A percentile compares a stretch with the other conserved stretches of the same genome.
Conservation (phyloP, 306 rosid species). For the Casuarina equisetifolia region DNA sequence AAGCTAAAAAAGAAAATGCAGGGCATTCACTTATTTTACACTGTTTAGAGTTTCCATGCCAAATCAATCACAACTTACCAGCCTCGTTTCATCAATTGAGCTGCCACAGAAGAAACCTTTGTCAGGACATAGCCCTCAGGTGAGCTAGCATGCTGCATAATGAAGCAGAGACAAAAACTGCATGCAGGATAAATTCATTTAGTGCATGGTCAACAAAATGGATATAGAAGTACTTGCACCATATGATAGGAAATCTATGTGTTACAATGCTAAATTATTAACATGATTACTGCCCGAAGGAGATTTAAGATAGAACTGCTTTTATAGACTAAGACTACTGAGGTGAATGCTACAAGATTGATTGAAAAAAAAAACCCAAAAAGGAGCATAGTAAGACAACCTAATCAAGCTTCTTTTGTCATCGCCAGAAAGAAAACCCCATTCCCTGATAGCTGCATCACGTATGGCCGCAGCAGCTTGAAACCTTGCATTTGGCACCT, state of each 20-base stretch:
- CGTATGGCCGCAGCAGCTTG: constrained; percentile 90
- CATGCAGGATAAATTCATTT: constrained; percentile 34
- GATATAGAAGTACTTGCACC: constrained; percentile 8
- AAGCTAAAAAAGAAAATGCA: background rate
- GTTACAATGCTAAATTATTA: background rate
- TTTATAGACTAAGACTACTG: background rate
- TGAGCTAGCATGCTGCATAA: constrained; percentile 82
- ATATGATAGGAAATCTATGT: constrained; percentile 3
- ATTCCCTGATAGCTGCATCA: constrained; percentile 95
- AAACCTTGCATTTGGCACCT: constrained; percentile 78
- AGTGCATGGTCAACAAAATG: constrained; percentile 27
- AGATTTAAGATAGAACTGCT: background rate
- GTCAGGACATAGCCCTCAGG: constrained; percentile 77
- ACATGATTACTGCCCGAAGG: background rate
- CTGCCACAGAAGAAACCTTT: constrained; percentile 91
- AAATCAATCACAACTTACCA: constrained; percentile 55
- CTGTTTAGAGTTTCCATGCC: background rate
- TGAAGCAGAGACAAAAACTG: constrained; percentile 84
- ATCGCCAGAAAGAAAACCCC: constrained; percentile 73
- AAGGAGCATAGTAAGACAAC: constrained; percentile 31
- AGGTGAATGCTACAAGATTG: background rate
- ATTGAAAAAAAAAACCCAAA: background rate
- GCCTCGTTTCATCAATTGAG: constrained; percentile 95
- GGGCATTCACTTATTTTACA: background rate
- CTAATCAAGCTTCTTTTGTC: constrained; percentile 78